phyloP scores from a whole-genome alignment of 805 yeast genomes.

The Candida maesae region DNA sequence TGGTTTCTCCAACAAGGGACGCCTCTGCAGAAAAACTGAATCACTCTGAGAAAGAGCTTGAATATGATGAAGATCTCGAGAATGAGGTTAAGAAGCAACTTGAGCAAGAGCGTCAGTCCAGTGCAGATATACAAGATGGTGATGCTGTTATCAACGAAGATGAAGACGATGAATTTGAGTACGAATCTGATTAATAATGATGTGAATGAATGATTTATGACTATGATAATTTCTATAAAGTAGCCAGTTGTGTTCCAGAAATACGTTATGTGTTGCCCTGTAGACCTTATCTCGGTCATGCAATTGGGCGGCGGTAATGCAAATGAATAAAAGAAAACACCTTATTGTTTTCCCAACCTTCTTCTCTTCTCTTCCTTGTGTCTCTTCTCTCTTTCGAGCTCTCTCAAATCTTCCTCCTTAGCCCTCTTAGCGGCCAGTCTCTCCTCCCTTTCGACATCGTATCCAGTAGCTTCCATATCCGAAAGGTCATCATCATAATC shows the following conservation, averaged over 20 bases:
- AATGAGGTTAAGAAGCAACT: slow-evolving; percentile 13
- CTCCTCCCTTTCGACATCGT: slow-evolving; percentile 84
- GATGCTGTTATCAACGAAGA: slow-evolving; percentile 13
- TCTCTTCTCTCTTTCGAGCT: slow-evolving; percentile 55
- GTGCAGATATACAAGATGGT: neutral
- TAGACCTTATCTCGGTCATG: no score
- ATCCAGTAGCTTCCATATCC: slow-evolving; percentile 94
- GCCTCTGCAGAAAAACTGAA: no score
- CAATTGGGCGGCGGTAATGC: no score
- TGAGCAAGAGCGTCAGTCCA: slow-evolving; percentile 7
- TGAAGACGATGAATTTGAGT: slow-evolving; percentile 39
- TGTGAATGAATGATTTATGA: neutral
- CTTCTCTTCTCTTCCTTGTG: slow-evolving; percentile 47
- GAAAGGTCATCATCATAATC: slow-evolving; percentile 46
- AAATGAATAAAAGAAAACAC: neutral
- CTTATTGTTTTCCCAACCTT: slow-evolving; percentile 24
- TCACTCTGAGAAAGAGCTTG: slow-evolving; percentile 5
- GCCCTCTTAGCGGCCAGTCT: slow-evolving; percentile 64
- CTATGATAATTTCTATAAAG: no score
- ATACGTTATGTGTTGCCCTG: no score
- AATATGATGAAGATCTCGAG: slow-evolving; percentile 20
- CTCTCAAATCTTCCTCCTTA: slow-evolving; percentile 68
- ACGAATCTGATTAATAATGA: slow-evolving; percentile 31
- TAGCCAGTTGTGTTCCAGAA: no score
- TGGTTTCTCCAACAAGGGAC: no score